Conservation (phyloP, 2,329 filamentous ascomycete species). For the Clarireedia homoeocarpa region DNA sequence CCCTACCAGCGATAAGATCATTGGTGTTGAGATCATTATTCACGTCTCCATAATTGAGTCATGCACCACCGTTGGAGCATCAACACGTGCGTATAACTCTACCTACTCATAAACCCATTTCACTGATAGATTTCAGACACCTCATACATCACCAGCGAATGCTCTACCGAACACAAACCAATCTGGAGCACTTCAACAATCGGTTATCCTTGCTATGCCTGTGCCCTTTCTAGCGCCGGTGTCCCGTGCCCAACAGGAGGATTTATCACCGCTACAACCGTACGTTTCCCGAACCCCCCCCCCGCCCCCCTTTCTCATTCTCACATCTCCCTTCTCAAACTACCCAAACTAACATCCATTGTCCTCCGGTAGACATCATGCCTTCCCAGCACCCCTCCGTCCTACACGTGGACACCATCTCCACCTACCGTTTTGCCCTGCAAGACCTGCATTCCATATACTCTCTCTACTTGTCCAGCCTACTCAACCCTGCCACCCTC, state of each 20-base stretch:
- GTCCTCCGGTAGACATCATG: slow-evolving; percentile 8
- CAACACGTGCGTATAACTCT: background rate
- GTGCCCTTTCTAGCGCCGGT: slow-evolving; percentile 10
- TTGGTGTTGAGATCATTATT: slow-evolving; percentile 30
- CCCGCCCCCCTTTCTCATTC: too few relatives aligned
- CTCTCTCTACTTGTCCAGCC: slow-evolving; percentile 12
- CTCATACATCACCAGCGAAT: slow-evolving; percentile 11
- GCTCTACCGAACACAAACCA: slow-evolving; percentile 11
- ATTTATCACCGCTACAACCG: slow-evolving; percentile 13
- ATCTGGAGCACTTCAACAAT: slow-evolving; percentile 11
- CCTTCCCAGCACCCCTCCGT: slow-evolving; percentile 4
- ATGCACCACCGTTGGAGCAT: slow-evolving; percentile 17
- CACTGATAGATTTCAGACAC: background rate
- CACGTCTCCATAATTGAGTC: slow-evolving; percentile 26
- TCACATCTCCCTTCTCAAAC: too few relatives aligned
- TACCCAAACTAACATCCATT: background rate
- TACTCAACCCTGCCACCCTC: slow-evolving; percentile 5
- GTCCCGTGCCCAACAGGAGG: slow-evolving; percentile 1
- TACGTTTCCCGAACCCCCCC: background rate
- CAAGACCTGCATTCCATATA: slow-evolving; percentile 13
- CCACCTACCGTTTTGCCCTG: slow-evolving; percentile 9
- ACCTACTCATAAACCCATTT: too few relatives aligned
- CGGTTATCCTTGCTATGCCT: slow-evolving; percentile 15
- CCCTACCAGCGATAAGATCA: slow-evolving; percentile 13
- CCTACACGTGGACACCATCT: slow-evolving; percentile 11